Percentiles rank a stretch among this genome's conserved stretches.
Conservation (phyloP, 73 alveolate genomes). For the Tetrahymena malaccensis region DNA sequence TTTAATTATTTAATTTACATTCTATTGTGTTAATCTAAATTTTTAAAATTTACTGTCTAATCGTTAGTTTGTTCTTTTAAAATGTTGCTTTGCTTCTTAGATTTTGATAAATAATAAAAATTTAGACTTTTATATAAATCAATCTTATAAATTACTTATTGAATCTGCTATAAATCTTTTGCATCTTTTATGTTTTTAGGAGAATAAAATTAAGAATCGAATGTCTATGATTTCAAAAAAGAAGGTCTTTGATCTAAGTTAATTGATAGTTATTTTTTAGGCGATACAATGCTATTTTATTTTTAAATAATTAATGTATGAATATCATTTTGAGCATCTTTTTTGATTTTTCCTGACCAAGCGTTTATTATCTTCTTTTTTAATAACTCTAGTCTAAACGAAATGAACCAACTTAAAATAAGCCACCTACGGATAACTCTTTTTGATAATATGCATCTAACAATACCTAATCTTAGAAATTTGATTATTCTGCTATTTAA, state of each 20-base stretch:
- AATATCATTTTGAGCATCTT: neutral
- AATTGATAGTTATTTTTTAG: neutral
- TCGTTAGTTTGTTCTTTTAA: neutral
- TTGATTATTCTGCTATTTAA: neutral
- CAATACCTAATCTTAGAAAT: neutral
- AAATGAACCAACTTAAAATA: neutral
- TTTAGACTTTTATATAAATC: too few relatives aligned
- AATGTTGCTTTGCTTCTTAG: too few relatives aligned
- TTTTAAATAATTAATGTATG: neutral
- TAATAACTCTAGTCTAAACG: neutral
- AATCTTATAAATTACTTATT: too few relatives aligned
- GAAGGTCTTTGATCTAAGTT: neutral
- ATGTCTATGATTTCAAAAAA: neutral
- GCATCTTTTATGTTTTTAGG: neutral
- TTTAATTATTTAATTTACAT: too few relatives aligned
- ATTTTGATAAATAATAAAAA: too few relatives aligned
- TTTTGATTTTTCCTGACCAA: neutral
- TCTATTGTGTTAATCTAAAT: neutral
- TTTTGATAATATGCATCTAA: neutral
- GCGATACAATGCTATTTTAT: neutral
- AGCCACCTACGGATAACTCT: neutral
- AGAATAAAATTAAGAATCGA: neutral
- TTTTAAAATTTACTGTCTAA: too few relatives aligned
- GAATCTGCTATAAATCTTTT: neutral
- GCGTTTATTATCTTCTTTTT: neutral